Evolutionary conservation across 2,329 filamentous ascomycete species (phyloP).

Genomic region (Calonectria naviculata): DNA sequence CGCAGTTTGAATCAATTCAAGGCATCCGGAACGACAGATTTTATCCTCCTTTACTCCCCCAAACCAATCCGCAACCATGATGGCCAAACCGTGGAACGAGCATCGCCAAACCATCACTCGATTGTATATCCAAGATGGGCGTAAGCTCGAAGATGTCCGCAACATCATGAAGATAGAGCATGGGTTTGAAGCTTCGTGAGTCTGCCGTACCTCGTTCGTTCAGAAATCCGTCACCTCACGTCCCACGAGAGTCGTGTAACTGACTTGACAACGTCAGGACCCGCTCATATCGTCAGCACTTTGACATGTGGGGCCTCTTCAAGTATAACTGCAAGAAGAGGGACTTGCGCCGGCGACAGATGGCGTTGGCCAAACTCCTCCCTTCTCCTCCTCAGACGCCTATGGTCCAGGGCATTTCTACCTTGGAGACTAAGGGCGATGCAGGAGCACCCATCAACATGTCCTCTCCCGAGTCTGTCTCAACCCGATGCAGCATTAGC

Average conservation of each 20-base stretch:
- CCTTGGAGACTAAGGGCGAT: neutral
- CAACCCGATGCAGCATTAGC: neutral
- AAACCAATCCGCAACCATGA: conserved; percentile 37
- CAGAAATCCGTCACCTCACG: neutral
- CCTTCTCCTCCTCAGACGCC: conserved; percentile 34
- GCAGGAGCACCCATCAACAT: neutral
- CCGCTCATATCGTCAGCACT: conserved; percentile 61
- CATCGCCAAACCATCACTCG: conserved; percentile 48
- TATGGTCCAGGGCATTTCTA: neutral
- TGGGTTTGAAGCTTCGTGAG: conserved; percentile 56
- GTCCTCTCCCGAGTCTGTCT: conserved; percentile 24
- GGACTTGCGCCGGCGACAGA: conserved; percentile 24
- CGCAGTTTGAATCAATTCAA: neutral
- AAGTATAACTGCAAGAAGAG: conserved; percentile 59
- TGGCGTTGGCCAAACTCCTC: conserved; percentile 18
- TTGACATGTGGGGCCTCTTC: conserved; percentile 56
- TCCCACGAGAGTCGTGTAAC: neutral
- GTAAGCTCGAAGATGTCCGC: conserved; percentile 54
- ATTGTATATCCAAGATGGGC: conserved; percentile 53
- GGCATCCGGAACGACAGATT: neutral
- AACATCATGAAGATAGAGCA: conserved; percentile 52
- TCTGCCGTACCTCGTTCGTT: conserved; percentile 11
- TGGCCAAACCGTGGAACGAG: conserved; percentile 58
- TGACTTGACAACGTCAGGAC: conserved; percentile 35
- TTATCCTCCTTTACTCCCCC: neutral